These are phyloP conservation scores for Galerina sulciceps DNA, from an alignment of 768 basidiomycete species.

Conservation along the genomic window DNA sequence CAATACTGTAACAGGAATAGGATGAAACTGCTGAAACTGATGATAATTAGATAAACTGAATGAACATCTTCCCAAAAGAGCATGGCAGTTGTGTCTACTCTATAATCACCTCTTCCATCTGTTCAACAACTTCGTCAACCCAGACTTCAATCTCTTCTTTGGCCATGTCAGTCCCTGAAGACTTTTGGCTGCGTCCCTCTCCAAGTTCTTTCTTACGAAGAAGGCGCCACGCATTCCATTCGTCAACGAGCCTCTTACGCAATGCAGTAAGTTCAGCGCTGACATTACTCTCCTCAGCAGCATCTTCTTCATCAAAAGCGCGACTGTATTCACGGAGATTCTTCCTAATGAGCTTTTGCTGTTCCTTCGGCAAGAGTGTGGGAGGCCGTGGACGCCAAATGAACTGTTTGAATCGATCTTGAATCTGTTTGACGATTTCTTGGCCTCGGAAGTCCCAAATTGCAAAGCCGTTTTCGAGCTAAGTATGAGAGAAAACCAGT, in stretches of 20 bases:
- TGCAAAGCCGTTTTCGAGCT: conserved; percentile 96
- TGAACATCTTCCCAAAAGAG: too few species aligned
- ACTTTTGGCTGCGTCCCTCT: conserved; percentile 52
- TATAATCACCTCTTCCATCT: conserved; percentile 81
- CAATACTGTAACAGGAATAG: too few species aligned
- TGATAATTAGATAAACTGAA: too few species aligned
- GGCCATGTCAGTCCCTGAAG: conserved; percentile 46
- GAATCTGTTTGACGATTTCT: conserved; percentile 85
- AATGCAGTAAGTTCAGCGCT: conserved; percentile 92
- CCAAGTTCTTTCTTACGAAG: conserved; percentile 69
- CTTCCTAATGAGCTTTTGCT: conserved; percentile 84
- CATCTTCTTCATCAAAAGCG: conserved; percentile 95
- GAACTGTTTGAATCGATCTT: conserved; percentile 98
- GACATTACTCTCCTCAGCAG: conserved; percentile 91
- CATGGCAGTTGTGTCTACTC: conserved; percentile 36
- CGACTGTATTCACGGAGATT: conserved; percentile 92
- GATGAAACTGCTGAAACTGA: too few species aligned
- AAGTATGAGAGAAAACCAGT: conserved; percentile 3
- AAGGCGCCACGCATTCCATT: conserved; percentile 98
- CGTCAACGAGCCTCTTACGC: conserved; percentile 90
- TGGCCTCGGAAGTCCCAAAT: conserved; percentile 99
- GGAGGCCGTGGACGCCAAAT: conserved; percentile 97
- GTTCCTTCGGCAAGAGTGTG: conserved; percentile 83
- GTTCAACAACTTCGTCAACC: conserved; percentile 92
- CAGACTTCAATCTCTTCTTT: conserved; percentile 94